Conservation (phyloP, 495 filamentous ascomycete genomes). For the Trichocladium antarcticum region DNA sequence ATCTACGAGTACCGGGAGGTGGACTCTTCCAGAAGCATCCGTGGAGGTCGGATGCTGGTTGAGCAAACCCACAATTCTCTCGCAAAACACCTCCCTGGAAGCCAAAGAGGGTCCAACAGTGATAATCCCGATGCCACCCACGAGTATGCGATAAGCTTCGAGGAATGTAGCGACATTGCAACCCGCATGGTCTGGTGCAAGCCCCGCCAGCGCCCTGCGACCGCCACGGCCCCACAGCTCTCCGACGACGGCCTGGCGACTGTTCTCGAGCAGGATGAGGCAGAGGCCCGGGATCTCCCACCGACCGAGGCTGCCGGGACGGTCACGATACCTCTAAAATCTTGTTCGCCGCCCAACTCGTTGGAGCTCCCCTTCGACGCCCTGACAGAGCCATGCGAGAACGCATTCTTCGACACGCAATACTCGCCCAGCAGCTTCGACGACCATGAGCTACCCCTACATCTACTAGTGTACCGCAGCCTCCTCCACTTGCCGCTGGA, state of each 20-base stretch:
- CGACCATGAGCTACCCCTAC: conserved; percentile 72
- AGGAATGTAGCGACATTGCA: conserved; percentile 67
- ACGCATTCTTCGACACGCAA: conserved; percentile 52
- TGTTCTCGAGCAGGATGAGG: conserved; percentile 41
- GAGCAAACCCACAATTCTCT: conserved; percentile 60
- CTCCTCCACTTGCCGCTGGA: conserved; percentile 70
- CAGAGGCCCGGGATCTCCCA: conserved; percentile 8
- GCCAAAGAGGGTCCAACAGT: conserved; percentile 10
- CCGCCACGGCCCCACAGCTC: background rate
- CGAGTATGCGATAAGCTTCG: conserved; percentile 43
- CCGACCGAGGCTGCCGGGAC: background rate
- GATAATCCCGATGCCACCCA: too few relatives aligned
- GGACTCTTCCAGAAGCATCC: conserved; percentile 49
- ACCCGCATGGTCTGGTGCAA: conserved; percentile 69
- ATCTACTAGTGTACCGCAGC: conserved; percentile 60
- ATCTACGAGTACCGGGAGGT: conserved; percentile 87
- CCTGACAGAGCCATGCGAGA: conserved; percentile 65
- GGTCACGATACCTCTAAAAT: conserved; percentile 39
- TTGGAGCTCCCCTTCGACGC: conserved; percentile 54
- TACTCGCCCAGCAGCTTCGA: conserved; percentile 47
- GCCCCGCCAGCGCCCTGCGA: conserved; percentile 15
- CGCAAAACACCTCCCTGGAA: conserved; percentile 22
- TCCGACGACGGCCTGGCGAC: conserved; percentile 32
- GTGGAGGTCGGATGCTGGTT: conserved; percentile 60
- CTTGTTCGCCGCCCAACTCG: conserved; percentile 35